phyloP scores from a whole-genome alignment of 805 yeast species.

The Ogataea thermomethanolica region DNA sequence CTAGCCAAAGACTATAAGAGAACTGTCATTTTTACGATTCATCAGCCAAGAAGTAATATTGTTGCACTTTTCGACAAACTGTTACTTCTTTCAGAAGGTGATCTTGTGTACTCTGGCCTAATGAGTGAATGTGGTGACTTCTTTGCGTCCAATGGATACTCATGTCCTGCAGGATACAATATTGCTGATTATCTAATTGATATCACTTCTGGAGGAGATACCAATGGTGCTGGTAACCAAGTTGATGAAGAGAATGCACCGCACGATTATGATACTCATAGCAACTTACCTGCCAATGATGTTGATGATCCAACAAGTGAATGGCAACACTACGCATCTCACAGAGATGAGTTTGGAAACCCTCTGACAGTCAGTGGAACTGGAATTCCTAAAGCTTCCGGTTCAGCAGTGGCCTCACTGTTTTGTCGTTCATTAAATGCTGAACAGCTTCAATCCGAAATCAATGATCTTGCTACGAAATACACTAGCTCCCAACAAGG shows the following conservation, averaged over 20 bases:
- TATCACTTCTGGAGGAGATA: conserved; percentile 57
- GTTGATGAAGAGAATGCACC: conserved; percentile 17
- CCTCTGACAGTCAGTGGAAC: conserved; percentile 13
- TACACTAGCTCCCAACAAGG: conserved; percentile 13
- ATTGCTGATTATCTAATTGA: conserved; percentile 93
- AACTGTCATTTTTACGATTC: conserved; percentile 89
- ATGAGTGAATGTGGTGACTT: conserved; percentile 71
- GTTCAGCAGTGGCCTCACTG: conserved; percentile 13
- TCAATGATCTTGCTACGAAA: conserved; percentile 25
- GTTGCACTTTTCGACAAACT: conserved; percentile 87
- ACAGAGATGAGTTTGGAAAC: conserved; percentile 62
- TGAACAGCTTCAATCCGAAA: conserved; percentile 39
- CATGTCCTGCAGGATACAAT: conserved; percentile 86
- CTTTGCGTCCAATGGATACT: conserved; percentile 69
- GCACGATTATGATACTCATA: conserved; percentile 33
- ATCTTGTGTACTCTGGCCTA: conserved; percentile 84
- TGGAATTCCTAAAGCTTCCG: conserved; percentile 3
- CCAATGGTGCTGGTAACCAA: neutral
- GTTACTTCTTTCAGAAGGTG: conserved; percentile 78
- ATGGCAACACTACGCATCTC: conserved; percentile 84
- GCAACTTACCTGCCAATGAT: conserved; percentile 21
- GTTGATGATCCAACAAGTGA: conserved; percentile 62
- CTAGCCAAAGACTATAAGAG: conserved; percentile 78
- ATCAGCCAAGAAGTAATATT: conserved; percentile 95
- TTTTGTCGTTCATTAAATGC: conserved; percentile 37